Percentiles rank a stretch among this genome's conserved stretches.
phyloP scores from a whole-genome alignment of 2,329 filamentous ascomycete genomes.

The Thelonectria rubi region DNA sequence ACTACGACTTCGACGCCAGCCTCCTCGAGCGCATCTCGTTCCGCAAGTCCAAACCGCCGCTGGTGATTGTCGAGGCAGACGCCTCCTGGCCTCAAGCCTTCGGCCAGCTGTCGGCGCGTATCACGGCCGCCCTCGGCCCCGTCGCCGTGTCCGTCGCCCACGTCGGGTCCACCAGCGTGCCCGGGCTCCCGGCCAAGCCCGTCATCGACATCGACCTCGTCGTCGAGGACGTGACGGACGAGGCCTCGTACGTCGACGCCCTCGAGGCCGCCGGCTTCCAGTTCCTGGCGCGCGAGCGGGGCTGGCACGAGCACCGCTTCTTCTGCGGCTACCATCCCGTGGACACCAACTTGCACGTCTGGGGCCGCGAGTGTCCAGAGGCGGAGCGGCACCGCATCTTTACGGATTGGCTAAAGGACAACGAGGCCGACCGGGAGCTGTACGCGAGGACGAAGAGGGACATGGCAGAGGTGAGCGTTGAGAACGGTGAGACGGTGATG shows the following conservation, averaged over 20 bases:
- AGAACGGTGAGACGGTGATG: conserved; percentile 43
- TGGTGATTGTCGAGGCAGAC: conserved; percentile 50
- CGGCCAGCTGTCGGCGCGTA: conserved; percentile 43
- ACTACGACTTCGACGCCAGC: conserved; percentile 36
- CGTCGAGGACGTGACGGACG: conserved; percentile 51
- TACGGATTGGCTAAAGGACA: conserved; percentile 53
- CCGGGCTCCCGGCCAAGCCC: conserved; percentile 58
- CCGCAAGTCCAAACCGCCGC: conserved; percentile 35
- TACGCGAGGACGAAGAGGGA: conserved; percentile 53
- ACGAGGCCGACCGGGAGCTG: conserved; percentile 49
- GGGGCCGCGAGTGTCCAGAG: conserved; percentile 53
- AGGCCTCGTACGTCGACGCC: conserved; percentile 52
- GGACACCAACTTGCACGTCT: conserved; percentile 59
- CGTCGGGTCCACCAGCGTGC: conserved; percentile 61
- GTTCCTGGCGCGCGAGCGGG: conserved; percentile 56
- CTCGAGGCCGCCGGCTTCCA: conserved; percentile 57
- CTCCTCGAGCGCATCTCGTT: conserved; percentile 39
- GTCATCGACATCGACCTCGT: conserved; percentile 63
- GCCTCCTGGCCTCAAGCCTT: conserved; percentile 50
- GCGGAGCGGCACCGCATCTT: conserved; percentile 55
- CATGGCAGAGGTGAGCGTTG: conserved; percentile 42
- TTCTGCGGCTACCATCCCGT: conserved; percentile 50
- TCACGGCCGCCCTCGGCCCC: conserved; percentile 48
- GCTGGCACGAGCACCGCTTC: conserved; percentile 60
- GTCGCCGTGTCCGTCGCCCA: conserved; percentile 53